Evolutionary conservation across 2,329 filamentous ascomycete species (phyloP).

Genomic region (Ilyonectria robusta): DNA sequence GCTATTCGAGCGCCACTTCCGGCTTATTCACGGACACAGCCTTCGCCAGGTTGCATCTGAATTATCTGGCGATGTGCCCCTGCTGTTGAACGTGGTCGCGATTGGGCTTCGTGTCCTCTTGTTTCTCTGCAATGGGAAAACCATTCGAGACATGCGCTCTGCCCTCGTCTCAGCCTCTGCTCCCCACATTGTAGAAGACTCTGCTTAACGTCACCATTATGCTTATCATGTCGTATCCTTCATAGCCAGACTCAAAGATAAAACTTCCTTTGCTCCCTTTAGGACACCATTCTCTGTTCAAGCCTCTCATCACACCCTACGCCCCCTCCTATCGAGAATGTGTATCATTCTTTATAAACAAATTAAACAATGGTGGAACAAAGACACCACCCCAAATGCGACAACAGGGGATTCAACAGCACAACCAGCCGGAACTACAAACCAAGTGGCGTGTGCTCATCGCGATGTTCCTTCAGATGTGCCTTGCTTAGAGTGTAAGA

Average conservation of each 20-base stretch:
- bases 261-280: background rate
- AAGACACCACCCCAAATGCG: background rate
- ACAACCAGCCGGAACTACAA: slow-evolving; percentile 16
- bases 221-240: slow-evolving; percentile 1
- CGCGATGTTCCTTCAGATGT: slow-evolving; percentile 30
- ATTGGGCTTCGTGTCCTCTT: slow-evolving; percentile 25
- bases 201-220: background rate
- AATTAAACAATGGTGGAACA: slow-evolving; percentile 17
- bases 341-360: slow-evolving; percentile 19
- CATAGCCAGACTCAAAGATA: slow-evolving; percentile 5
- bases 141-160: slow-evolving; percentile 37
- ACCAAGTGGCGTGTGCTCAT: slow-evolving; percentile 41
- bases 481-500: slow-evolving; percentile 51
- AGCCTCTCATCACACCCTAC: background rate
- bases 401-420: slow-evolving; percentile 6
- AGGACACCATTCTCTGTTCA: background rate
- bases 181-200: slow-evolving; percentile 5
- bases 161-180: slow-evolving; percentile 15
- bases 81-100: background rate
- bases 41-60: slow-evolving; percentile 29
- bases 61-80: slow-evolving; percentile 26
- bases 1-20: slow-evolving; percentile 41
- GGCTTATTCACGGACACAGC: slow-evolving; percentile 26
- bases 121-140: slow-evolving; percentile 33
- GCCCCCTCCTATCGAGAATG: background rate